Base-by-base conservation (phyloP, 352 stramenopile species). In the Albugo laibachii region DNA sequence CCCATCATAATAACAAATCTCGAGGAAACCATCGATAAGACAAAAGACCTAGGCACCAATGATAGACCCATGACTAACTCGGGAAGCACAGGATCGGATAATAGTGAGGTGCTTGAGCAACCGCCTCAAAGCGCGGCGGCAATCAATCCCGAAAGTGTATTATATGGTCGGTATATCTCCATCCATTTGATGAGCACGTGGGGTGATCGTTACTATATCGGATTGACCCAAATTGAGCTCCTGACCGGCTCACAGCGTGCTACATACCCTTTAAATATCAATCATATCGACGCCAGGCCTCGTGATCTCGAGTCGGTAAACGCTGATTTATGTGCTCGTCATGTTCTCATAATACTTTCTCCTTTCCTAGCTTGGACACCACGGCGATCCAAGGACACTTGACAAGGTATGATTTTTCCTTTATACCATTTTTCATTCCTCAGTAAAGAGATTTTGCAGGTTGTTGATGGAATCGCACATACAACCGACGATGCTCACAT, bases 401-500 rank as follows among this genome's bases (percentile, higher is more conserved):
- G 76, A 91, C 53, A 95, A 95, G 57, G 71, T 87, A 36, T 4
- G 51, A 19, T 8, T 36, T n/a, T 16, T 42, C 24, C 8, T 20
- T 43, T 2, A n/a, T 38, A 37, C 45, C 34, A 39, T 39, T 20
- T 18, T 55, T 11, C 13, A 11, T 14, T 41, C 20, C 0, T 15
- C 0, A 48, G 36, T 53, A 15, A 2, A 15, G 19, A 40, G 14
- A 31, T 8, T 31, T 8, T 31, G 4, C 34, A 87, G 72, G 53
- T 95, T 11, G 54, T 95, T 10, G 83, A 95, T 51, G 79, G 80
- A 1, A 55, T 83, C 8, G 66, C 73, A 8, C 64, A 59, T 19
- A 94, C 81, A 2, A 91, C 64, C 41, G 80, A 95, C 24, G 84
- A 95, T 51, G 69, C 75, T 10, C 83, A 95, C 56, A 83, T 87